Base-by-base conservation (phyloP, 805 yeast species). In the Saturnispora sanitii region DNA sequence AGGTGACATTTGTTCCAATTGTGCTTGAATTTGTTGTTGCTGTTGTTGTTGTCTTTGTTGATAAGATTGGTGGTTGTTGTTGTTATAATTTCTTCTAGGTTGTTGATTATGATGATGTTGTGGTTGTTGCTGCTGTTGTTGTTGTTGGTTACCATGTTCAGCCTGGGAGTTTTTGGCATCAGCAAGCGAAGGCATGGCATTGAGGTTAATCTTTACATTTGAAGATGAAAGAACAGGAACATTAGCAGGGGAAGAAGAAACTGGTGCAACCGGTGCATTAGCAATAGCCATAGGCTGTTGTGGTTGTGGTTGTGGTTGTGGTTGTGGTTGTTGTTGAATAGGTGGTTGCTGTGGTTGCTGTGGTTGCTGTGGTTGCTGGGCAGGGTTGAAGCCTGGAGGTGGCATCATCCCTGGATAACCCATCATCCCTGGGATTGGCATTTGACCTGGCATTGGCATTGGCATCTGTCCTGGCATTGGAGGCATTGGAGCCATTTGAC, bases 1-100 rank as follows among this genome's bases (percentile, higher is more conserved):
- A 6, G 82, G 83, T 32, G 81, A 67, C 53, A 80, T 62, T 22
- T 67, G 69, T 51, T 63, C 62, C 39, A 58, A 45, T 22, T 59
- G 61, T 32, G 55, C 60, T 41, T 58, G 61, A 28, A 47, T 38
- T 21, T 52, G 57, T 17, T 49, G 52, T 29, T 55, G 60, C 28
- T 56, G 51, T 31, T 53, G 51, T 28, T 38, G 46, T 15, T 48
- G 50, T 49, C 54, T 49, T 38, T 53, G 54, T 19, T 45, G 45
- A 26, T 45, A 23, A 25, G 34, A 33, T 30, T n/a, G n/a, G n/a
- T n/a, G n/a, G 16, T 11, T 12, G 16, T 27, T 11, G 16, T 27
- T 11, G 11, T 38, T 35, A 18, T 36, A 33, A 19, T 44, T 37
- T n/a, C 38, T 35, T 22, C 52, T 48, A 27, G 50, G 49, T 26